Evolutionary conservation across 2,329 filamentous ascomycete genomes (phyloP), one percentile per base, ranked within the genome.

Genomic region (Alternaria angustiovoidea): DNA sequence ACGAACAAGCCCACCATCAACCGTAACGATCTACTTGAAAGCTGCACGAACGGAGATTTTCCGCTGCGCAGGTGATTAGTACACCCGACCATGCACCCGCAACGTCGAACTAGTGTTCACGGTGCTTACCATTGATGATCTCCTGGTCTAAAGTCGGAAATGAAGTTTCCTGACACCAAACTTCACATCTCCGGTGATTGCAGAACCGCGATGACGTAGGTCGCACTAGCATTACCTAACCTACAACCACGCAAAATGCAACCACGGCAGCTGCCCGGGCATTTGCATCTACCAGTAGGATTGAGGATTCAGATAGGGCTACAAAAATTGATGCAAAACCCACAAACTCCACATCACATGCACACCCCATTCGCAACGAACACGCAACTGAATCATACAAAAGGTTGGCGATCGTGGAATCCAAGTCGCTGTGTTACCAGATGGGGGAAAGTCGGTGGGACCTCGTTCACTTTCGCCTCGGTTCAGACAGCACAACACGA

Each of bases 381-480:
- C 20, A 8, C 1, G 39, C 20, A 18, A 49, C 32, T 49, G 46
- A 49, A 36, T 49, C 46, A 26, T 36, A 24, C 30, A 36, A 34
- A 36, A 22, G 14, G 46, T 49, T 49, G 46, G 30, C 32, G 46
- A 49, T 49, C 30, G 46, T 32, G 46, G n/a, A 24, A 49, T 36
- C 32, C 30, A 49, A 38, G 30, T 49, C 20, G 32, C 11, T 18
- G 12, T 49, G 34, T 26, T 26, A 49, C 46, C 46, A 3, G 16
- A 49, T 36, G 46, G 46, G 46, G 46, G 22, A 38, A 49, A 49
- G 32, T 49, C 46, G 46, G 46, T 49, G 32, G 30, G 34, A 49
- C 32, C 20, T 49, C 46, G 46, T 49, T 12, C 20, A n/a, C 46
- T 49, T 36, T 49, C 43, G 46, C 46, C 46, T 49, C 46, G 46